A percentile compares a stretch with the other conserved stretches of the same genome.
These are phyloP conservation scores for Russula virescens DNA, from an alignment of 768 basidiomycete genomes.

Conservation along the genomic window DNA sequence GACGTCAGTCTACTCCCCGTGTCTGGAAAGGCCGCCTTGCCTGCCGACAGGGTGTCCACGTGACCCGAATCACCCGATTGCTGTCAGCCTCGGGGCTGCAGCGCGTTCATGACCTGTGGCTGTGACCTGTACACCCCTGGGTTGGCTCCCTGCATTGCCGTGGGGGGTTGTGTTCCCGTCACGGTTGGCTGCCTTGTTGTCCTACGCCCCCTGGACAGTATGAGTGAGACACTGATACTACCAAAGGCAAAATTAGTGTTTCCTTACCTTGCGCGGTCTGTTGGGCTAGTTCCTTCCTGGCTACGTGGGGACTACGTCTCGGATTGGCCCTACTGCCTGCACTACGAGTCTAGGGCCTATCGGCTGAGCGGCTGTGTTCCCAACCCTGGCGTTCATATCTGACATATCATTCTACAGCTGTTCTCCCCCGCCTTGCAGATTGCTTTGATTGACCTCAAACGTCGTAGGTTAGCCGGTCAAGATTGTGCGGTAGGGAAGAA, in stretches of 20 bases:
- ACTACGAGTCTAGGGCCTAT: not conserved
- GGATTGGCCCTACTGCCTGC: not conserved
- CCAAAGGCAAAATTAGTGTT: too few relatives aligned
- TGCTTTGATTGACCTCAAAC: not conserved
- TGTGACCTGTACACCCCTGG: not conserved
- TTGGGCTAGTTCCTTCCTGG: not conserved
- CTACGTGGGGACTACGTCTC: not conserved
- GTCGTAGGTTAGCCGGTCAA: not conserved
- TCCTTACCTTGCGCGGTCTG: not conserved
- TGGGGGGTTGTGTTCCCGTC: not conserved
- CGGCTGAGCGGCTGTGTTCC: not conserved
- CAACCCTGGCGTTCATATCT: not conserved
- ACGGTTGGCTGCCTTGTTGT: too few relatives aligned
- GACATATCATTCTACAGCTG: not conserved
- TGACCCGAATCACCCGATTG: not conserved
- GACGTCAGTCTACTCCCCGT: too few relatives aligned
- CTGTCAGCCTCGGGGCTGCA: not conserved
- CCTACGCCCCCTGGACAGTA: too few relatives aligned
- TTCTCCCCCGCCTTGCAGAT: not conserved
- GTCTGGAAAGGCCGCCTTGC: too few relatives aligned
- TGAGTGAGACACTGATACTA: too few relatives aligned
- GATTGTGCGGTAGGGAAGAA: not conserved
- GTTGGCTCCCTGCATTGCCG: not conserved
- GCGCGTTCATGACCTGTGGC: not conserved
- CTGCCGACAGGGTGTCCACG: too few relatives aligned